Base-by-base conservation (phyloP, 225 moss, liverwort and hornwort genomes). In the Neckera pumila region DNA sequence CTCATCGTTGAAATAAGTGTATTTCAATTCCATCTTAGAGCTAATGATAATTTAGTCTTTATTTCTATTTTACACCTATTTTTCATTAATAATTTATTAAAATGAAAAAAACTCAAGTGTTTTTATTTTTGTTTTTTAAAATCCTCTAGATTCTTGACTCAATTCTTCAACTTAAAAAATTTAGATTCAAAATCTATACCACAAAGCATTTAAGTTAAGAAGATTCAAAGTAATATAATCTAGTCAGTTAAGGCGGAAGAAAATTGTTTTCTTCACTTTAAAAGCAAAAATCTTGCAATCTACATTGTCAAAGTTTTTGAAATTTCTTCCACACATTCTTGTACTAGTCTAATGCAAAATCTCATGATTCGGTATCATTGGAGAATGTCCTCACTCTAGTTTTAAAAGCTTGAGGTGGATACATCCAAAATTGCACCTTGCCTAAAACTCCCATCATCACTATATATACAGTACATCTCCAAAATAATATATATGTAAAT, bases 361-460 rank as follows among this genome's bases (percentile, higher is more conserved):
- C 9, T 5, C 16, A 27, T 27, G 5, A 43, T 42, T 72, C 5
- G 0, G 13, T 12, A 22, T n/a, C 2, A 6, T 0, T 47, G 0
- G 10, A 47, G 11, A 47, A 31, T 47, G 17, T 17, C 4, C 1
- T 74, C 18, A 30, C 11, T 30, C 1, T 1, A 45, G 0, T 17
- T 73, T 30, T 3, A 6, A 42, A 6, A 43, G 16, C 17, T 9
- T 49, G 19, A 74, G 7, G 10, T 74, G 1, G 2, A 9, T 31
- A 47, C 30, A 28, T 2, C 27, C 3, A 1, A 45, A 47, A 30
- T 47, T 4, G 0, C 11, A 5, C 3, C 6, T 0, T 17, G 1
- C 28, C 10, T 28, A 43, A 27, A 27, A 28, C 5, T 2, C 3
- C 43, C 27, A 43, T 28, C 28, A 72, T n/a, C n/a, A n/a, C n/a